These are phyloP conservation scores for Herpetospermum pedunculosum DNA, from an alignment of 306 rosid genomes.

Conservation along the genomic window DNA sequence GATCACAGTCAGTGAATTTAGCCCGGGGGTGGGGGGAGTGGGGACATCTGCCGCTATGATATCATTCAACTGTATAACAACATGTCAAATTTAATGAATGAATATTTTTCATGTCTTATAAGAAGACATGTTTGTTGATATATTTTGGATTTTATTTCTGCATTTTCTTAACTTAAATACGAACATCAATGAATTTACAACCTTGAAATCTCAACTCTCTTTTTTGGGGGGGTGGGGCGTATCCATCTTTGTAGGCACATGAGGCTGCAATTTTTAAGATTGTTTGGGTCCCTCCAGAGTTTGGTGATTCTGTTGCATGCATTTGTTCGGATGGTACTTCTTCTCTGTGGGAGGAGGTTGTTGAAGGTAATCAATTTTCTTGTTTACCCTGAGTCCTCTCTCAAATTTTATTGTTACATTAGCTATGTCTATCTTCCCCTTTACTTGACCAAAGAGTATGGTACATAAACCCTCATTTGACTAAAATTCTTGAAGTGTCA, in stretches of 20 bases:
- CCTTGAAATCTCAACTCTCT: background rate
- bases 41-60: no score
- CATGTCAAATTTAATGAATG: background rate
- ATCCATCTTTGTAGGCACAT: conserved; percentile 25
- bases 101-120: background rate
- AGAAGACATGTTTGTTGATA: background rate
- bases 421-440: background rate
- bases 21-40: no score
- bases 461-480: background rate
- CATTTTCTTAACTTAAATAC: background rate
- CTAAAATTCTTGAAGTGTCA: background rate
- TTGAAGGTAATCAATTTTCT: conserved; percentile 39
- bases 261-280: conserved; percentile 46
- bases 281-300: conserved; percentile 75
- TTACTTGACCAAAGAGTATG: background rate
- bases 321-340: conserved; percentile 50
- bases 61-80: background rate
- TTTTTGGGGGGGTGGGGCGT: background rate
- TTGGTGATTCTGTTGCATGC: conserved; percentile 83
- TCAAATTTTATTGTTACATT: background rate
- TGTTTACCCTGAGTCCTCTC: background rate
- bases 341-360: conserved; percentile 66
- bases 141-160: background rate
- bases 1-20: no score
- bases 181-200: background rate